Evolutionary conservation across 805 yeast genomes (phyloP), one percentile per base, ranked within the genome.

Genomic region (Starmerella floris): DNA sequence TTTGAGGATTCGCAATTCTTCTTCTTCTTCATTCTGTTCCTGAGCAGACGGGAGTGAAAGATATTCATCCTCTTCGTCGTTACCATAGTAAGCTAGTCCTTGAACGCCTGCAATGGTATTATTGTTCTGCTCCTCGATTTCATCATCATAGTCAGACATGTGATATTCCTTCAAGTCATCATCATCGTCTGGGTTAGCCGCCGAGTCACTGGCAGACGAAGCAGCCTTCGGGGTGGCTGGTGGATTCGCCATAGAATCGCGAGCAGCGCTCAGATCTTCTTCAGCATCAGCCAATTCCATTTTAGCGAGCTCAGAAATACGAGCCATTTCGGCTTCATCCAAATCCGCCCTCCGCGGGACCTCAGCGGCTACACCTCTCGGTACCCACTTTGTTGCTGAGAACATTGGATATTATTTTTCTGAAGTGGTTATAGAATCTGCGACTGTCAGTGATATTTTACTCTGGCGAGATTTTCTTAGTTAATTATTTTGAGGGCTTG

Each of bases 351-450:
- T 74, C 55, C 76, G 83, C 5, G 98, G 97, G 58, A 79, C 83
- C 61, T 87, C 96, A 30, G 93, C 74, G 23, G 98, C 93, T 61
- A 71, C 81, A 4, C 98, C 98, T 56, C 95, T 75, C 39, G 97
- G 96, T 21, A 88, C 95, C 97, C 98, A 91, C 40, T 78, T 67
- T 38, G 91, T 77, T 23, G 96, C 80, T 31, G 98, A 84, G 50
- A 88, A 79, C 56, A 54, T 54, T 17, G 19, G 16, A 21, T 13
- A 9, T n/a, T n/a, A n/a, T n/a, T n/a, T n/a, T n/a, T n/a, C n/a
- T n/a, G n/a, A n/a, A n/a, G n/a, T n/a, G n/a, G n/a, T n/a, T n/a
- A n/a, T n/a, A n/a, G n/a, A n/a, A n/a, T n/a, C 15, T 23, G 23
- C 4, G 11, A 35, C 22, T n/a, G 19, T 22, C 13, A 8, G 37